Percentiles rank a stretch among this genome's conserved stretches.
phyloP scores from a whole-genome alignment of 306 rosid species.

The Oemleria cerasiformis region DNA sequence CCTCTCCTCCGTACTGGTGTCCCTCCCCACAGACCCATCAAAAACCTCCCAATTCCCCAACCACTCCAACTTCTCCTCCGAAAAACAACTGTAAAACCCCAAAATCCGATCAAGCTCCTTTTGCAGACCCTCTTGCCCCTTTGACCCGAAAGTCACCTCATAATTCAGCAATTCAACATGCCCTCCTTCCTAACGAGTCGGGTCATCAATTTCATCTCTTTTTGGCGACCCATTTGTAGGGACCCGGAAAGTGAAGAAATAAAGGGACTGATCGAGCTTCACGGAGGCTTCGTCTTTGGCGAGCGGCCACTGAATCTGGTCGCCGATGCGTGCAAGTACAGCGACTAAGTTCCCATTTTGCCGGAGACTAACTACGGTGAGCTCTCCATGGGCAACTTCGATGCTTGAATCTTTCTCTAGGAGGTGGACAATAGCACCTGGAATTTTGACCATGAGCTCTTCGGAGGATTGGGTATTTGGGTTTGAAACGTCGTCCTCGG shows the following conservation, averaged over 20 bases:
- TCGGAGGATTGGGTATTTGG: conserved; percentile 32
- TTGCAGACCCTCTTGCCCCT: conserved; percentile 48
- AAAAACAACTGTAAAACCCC: conserved; percentile 56
- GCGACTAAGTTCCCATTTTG: conserved; percentile 60
- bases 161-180: conserved; percentile 53
- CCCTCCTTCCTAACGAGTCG: not conserved
- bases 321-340: conserved; percentile 62
- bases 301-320: conserved; percentile 74
- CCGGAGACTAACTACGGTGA: conserved; percentile 41
- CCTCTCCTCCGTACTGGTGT: conserved; percentile 51
- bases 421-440: conserved; percentile 65
- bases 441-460: conserved; percentile 48
- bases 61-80: conserved; percentile 51
- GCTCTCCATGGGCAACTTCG: conserved; percentile 72
- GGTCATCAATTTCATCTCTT: not conserved
- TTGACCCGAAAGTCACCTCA: conserved; percentile 60
- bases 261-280: conserved; percentile 71
- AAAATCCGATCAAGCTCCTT: conserved; percentile 56
- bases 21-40: conserved; percentile 45
- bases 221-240: conserved; percentile 33
- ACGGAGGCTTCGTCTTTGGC: conserved; percentile 74
- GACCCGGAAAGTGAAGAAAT: conserved; percentile 61
- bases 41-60: conserved; percentile 45
- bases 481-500: conserved; percentile 34
- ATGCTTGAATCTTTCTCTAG: conserved; percentile 67